Base-by-base conservation (phyloP, 768 basidiomycete genomes). In the Macrolepiota dolichaula region DNA sequence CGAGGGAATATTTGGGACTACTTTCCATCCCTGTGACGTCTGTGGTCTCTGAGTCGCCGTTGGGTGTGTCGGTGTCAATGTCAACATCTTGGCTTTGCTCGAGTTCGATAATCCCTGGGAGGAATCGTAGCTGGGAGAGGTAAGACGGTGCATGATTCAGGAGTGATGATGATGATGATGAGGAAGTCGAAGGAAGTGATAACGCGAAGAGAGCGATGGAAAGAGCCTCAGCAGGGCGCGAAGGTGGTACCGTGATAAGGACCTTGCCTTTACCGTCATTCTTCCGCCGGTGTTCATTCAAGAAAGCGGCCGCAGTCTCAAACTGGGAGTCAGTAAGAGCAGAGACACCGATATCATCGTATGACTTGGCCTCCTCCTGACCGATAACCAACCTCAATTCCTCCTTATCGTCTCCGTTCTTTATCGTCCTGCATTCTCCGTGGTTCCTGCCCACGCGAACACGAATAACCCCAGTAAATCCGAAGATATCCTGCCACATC, bases 401-500 rank as follows among this genome's bases (percentile, higher is more conserved):
- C 47, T 58, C 57, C 17, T 12, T 17, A 12, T 35, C 22, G n/a
- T 35, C 51, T 51, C 37, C 4, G n/a, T 7, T 17, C 13, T 27
- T 17, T 9, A 37, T 7, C 13, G 19, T 15, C 19, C 5, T 12
- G 13, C 36, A 27, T n/a, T 36, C 38, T 32, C 25, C 36, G 22
- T 22, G 38, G 32, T 4, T 19, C 35, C 25, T 24, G 24, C 57
- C 38, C 3, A 59, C 9, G 3, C 50, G 36, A 13, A 59, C 57
- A 12, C 57, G 49, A 29, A 59, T 52, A 6, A 59, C 57, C 4
- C 49, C 57, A 13, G 57, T 49, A 42, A 40, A 59, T 3, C 37
- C 57, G 9, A 51, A 12, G 2, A 29, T 19, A 37, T 51, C 57
- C 11, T 59, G 36, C 49, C 57, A 59, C 50, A 51, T 59, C 57